Evolutionary conservation across 106 monocot species (phyloP), one percentile per base, ranked within the genome.

Genomic region (Xerophyta viscosa): DNA sequence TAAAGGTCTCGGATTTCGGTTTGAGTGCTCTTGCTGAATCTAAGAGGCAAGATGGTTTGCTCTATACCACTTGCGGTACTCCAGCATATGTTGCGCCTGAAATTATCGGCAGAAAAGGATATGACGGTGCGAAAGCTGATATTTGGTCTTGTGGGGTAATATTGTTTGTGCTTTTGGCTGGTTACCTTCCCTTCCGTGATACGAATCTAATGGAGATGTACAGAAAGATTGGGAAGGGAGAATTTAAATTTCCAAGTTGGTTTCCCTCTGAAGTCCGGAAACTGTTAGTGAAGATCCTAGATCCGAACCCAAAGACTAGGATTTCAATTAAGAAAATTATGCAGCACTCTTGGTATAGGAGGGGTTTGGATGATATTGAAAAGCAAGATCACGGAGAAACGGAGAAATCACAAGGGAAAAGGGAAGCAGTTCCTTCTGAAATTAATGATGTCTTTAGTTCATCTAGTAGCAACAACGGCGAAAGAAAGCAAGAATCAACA

Each of bases 101-200:
- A 56, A 70, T 84, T 20, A 70, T 84, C 36, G 63, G 37, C 50
- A 62, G 69, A 46, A 74, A 52, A 41, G 83, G 83, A n/a, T 84
- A 84, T 49, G 78, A 84, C 33, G 83, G 83, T 60, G 69, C 60
- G 10, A 78, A 71, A 60, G 67, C 74, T 22, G 83, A 87, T 44
- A 73, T 81, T 3, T 87, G 87, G 87, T 87, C 87, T 15, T 87
- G 87, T 36, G 83, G 83, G 24, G 83, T 84, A 50, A 71, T 84
- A 26, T 52, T 84, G 27, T 84, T 74, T 67, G 81, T 71, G 43
- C 66, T 87, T 9, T 33, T 81, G 48, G 77, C 87, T 8, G 87
- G 87, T 17, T 71, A 73, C 44, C 70, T 81, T 8, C 87, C 87
- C 55, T 87, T 87, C 37, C 73, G 57, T 24, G 81, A 77, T 31